Percentiles rank a stretch among this genome's conserved stretches.
These are phyloP conservation scores for Geotrichum cucujoidarum DNA, from an alignment of 1,139 yeast genomes.

Conservation along the genomic window DNA sequence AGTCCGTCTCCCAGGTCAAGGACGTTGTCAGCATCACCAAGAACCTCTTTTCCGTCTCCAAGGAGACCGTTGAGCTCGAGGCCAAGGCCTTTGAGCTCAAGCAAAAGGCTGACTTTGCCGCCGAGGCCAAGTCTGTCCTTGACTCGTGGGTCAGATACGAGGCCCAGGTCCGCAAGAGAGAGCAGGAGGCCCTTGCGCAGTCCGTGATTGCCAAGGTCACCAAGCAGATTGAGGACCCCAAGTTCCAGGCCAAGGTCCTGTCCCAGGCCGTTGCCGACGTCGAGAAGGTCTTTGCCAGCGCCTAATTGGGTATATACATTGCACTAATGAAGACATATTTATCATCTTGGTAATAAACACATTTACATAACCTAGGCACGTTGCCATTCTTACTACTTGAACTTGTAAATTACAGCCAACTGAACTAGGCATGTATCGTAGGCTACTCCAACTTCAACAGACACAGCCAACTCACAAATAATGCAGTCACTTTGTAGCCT, in stretches of 20 bases:
- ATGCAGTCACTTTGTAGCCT: too few species aligned
- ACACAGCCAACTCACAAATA: too few species aligned
- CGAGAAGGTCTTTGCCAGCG: conserved; percentile 66
- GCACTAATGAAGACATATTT: not conserved
- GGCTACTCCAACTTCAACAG: too few species aligned
- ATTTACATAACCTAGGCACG: too few species aligned
- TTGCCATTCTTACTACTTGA: too few species aligned
- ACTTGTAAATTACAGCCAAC: too few species aligned
- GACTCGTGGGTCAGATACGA: conserved; percentile 99
- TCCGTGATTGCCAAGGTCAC: conserved; percentile 84
- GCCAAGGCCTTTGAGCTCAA: conserved; percentile 88
- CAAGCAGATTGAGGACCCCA: conserved; percentile 76
- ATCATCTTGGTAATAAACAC: too few species aligned
- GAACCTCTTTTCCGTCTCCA: conserved; percentile 85
- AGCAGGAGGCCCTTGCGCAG: conserved; percentile 87
- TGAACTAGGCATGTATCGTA: too few species aligned
- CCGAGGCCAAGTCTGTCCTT: conserved; percentile 89
- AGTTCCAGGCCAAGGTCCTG: conserved; percentile 90
- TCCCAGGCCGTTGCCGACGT: conserved; percentile 87
- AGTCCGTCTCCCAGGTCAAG: conserved; percentile 78
- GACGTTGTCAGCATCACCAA: conserved; percentile 90
- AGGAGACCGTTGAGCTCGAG: conserved; percentile 94
- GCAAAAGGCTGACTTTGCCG: conserved; percentile 81
- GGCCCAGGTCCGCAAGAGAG: conserved; percentile 91
- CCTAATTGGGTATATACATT: conserved; percentile 21